These are phyloP conservation scores for Tetrahymena thermophila DNA, from an alignment of 73 alveolate genomes.

Conservation along the genomic window DNA sequence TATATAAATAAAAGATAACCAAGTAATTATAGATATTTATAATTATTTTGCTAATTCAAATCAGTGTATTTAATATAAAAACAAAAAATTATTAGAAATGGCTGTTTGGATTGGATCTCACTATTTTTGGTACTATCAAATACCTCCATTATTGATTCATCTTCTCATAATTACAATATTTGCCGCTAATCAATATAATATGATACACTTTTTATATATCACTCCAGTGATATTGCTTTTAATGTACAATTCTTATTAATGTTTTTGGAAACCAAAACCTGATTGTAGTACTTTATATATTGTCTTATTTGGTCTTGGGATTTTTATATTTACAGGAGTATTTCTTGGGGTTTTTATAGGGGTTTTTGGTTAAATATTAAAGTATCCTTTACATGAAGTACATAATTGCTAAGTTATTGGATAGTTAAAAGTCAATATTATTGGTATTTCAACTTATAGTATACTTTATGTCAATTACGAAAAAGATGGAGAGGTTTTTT, in stretches of 20 bases:
- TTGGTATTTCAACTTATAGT: not conserved
- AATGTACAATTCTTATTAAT: not conserved
- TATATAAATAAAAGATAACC: too few relatives aligned
- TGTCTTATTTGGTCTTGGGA: not conserved
- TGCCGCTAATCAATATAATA: not conserved
- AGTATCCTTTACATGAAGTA: not conserved
- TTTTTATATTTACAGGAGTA: not conserved
- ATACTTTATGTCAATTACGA: not conserved
- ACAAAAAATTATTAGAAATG: not conserved
- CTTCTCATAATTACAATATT: not conserved
- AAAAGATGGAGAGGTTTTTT: not conserved
- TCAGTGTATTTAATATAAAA: too few relatives aligned
- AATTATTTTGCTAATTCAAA: too few relatives aligned
- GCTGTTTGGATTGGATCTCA: not conserved
- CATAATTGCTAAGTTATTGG: not conserved
- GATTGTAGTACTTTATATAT: not conserved
- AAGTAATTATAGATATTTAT: too few relatives aligned
- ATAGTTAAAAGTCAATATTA: not conserved
- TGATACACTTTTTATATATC: not conserved
- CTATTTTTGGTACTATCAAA: not conserved
- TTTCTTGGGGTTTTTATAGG: not conserved
- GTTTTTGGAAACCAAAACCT: not conserved
- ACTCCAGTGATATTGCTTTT: not conserved
- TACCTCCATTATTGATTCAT: not conserved
- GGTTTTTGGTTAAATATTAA: not conserved